Conservation (phyloP, 78 protist genomes). For the Cavenderia fasciculata region DNA sequence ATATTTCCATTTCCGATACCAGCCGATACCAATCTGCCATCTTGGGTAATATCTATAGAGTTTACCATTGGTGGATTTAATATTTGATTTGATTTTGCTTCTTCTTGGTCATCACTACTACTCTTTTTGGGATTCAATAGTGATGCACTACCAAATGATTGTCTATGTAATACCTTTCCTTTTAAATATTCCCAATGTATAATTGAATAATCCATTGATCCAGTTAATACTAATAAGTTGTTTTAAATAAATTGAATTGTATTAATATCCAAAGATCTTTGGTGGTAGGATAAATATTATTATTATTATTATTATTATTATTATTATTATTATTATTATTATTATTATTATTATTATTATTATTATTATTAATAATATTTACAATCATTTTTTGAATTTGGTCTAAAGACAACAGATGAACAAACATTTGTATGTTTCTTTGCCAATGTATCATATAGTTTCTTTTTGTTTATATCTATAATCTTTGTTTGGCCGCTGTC, state of each 20-base stretch:
- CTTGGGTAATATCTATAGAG: conserved; percentile 28
- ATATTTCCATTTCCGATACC: conserved; percentile 51
- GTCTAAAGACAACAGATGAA: conserved; percentile 48
- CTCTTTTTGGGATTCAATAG: background rate
- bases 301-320: too few relatives aligned
- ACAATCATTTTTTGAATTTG: conserved; percentile 47
- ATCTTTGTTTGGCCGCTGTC: conserved; percentile 68
- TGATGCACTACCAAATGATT: background rate
- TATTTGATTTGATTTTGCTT: conserved; percentile 43
- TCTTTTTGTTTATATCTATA: conserved; percentile 32
- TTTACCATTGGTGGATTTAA: conserved; percentile 77
- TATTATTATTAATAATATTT: background rate
- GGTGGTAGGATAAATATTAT: too few relatives aligned
- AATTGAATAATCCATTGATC: conserved; percentile 50
- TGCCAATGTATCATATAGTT: conserved; percentile 21
- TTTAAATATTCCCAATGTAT: conserved; percentile 67
- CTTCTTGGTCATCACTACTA: background rate
- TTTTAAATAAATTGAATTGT: background rate
- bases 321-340: background rate
- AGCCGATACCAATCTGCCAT: conserved; percentile 32
- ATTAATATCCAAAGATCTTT: background rate
- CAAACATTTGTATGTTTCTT: conserved; percentile 72
- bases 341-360: too few relatives aligned
- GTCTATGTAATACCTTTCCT: conserved; percentile 8
- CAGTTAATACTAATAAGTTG: background rate